Conservation (phyloP, 1,284 basidiomycete genomes). For the Moesziomyces globuligerus region DNA sequence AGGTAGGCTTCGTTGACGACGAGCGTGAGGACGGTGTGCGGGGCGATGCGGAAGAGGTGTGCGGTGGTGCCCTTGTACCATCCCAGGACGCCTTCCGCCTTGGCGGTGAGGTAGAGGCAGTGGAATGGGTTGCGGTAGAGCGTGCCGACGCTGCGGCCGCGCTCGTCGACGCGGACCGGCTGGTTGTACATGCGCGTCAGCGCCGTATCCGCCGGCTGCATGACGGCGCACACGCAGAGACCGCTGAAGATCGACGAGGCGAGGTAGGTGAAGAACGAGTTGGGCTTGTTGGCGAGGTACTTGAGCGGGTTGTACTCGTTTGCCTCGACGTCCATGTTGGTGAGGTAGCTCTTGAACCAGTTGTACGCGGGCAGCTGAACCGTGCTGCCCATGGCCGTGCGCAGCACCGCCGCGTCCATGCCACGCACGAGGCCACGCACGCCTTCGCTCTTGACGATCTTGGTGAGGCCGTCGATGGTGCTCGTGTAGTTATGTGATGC, state of each 20-base stretch:
- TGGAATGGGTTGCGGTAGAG: conserved; percentile 80
- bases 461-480: conserved; percentile 81
- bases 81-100: conserved; percentile 86
- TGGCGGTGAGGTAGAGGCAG: conserved; percentile 94
- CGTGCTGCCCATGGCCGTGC: conserved; percentile 94
- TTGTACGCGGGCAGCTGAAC: conserved; percentile 96
- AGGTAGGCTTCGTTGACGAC: conserved; percentile 56
- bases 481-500: conserved; percentile 90
- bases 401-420: conserved; percentile 89
- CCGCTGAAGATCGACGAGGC: conserved; percentile 89
- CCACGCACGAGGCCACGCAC: conserved; percentile 84
- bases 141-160: conserved; percentile 42
- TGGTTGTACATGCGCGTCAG: conserved; percentile 95
- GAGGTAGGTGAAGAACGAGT: conserved; percentile 87
- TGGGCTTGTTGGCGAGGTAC: conserved; percentile 67
- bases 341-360: conserved; percentile 72
- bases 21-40: conserved; percentile 63
- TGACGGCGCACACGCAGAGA: conserved; percentile 76
- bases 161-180: conserved; percentile 65
- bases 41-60: conserved; percentile 64
- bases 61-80: conserved; percentile 67
- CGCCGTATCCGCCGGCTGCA: conserved; percentile 72
- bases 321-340: conserved; percentile 52
- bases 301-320: conserved; percentile 67
- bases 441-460: conserved; percentile 82